Conservation (phyloP, 805 yeast genomes). For the Danielia reshetovae region DNA sequence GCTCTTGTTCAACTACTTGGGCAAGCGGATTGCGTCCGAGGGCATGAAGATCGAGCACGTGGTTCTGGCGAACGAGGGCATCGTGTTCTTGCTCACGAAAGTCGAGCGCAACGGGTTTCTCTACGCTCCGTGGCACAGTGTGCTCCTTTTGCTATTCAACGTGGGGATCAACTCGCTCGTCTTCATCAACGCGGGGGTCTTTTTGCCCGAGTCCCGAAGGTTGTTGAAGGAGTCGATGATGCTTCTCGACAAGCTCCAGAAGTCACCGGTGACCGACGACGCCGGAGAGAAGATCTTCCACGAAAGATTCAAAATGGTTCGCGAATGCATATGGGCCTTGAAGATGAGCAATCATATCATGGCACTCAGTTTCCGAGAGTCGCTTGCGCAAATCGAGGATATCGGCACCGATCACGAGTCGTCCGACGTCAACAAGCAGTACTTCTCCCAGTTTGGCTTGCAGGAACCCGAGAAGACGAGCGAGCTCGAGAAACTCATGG, state of each 20-base stretch:
- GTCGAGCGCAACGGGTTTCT: constrained; percentile 25
- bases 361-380: constrained; percentile 41
- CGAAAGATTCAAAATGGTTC: constrained; percentile 47
- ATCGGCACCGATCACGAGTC: constrained; percentile 55
- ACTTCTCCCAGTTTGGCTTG: constrained; percentile 45
- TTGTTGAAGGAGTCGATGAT: constrained; percentile 22
- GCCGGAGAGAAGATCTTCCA: constrained; percentile 27
- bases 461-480: constrained; percentile 7
- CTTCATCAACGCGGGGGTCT: constrained; percentile 41
- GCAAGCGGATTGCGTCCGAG: constrained; percentile 24
- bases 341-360: constrained; percentile 52
- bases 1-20: constrained; percentile 28
- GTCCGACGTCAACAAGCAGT: constrained; percentile 44
- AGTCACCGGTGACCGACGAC: constrained; percentile 28
- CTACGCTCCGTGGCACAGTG: constrained; percentile 52
- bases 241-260: constrained; percentile 21
- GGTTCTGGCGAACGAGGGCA: constrained; percentile 26
- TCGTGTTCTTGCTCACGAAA: constrained; percentile 26
- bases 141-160: constrained; percentile 41
- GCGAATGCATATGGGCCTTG: constrained; percentile 61
- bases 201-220: constrained; percentile 19
- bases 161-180: constrained; percentile 41
- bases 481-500: constrained; percentile 7
- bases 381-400: constrained; percentile 30
- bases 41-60: constrained; percentile 31